A percentile compares a stretch with the other conserved stretches of the same genome.
phyloP scores from a whole-genome alignment of 768 basidiomycete species.

The Fistulinella prunicolor region DNA sequence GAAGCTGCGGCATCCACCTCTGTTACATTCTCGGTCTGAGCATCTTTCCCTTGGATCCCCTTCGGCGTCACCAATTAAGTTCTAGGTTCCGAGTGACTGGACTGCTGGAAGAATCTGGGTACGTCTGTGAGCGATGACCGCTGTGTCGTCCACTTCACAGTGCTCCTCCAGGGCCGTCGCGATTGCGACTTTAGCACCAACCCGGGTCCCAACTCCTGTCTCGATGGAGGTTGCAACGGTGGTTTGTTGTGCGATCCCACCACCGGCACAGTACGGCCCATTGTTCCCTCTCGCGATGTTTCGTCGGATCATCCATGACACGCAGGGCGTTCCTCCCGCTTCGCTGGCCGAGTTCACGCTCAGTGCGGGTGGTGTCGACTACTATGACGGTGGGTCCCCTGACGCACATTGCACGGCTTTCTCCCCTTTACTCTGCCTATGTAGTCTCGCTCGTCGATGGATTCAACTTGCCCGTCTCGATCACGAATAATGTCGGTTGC shows the following conservation, averaged over 20 bases:
- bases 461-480: conserved; percentile 58
- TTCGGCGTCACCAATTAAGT: not conserved
- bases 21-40: conserved; percentile 27
- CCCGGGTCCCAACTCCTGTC: conserved; percentile 53
- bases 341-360: conserved; percentile 70
- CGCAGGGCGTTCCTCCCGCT: conserved; percentile 63
- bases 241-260: conserved; percentile 54
- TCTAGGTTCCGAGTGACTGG: conserved; percentile 60
- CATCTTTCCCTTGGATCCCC: not conserved
- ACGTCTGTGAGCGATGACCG: not conserved
- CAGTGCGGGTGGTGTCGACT: conserved; percentile 43
- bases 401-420: not conserved
- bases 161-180: conserved; percentile 41
- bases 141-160: not conserved
- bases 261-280: conserved; percentile 44
- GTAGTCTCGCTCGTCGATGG: conserved; percentile 66
- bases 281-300: not conserved
- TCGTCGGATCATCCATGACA: not conserved
- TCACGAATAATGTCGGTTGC: conserved; percentile 56
- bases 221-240: conserved; percentile 67
- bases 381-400: conserved; percentile 52
- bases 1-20: conserved; percentile 26
- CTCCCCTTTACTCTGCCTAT: not conserved
- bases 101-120: conserved; percentile 66
- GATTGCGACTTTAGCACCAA: conserved; percentile 58